Conservation (phyloP, 2,329 filamentous ascomycete genomes). For the Cordyceps tenuipes region DNA sequence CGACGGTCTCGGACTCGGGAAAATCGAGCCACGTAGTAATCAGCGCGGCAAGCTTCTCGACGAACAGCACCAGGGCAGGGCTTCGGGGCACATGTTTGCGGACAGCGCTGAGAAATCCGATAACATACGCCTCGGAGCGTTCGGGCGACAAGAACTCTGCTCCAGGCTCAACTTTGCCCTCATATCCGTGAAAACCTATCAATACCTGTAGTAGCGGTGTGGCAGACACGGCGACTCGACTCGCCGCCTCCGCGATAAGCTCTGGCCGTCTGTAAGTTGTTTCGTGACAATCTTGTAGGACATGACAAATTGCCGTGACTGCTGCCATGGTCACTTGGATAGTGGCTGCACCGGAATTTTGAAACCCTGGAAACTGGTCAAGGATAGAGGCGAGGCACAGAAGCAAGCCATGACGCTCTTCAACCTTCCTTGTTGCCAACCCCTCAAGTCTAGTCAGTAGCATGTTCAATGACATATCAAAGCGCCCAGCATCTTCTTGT, state of each 20-base stretch:
- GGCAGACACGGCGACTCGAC: constrained; percentile 47
- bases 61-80: constrained; percentile 16
- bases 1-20: constrained; percentile 42
- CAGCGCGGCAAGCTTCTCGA: constrained; percentile 23
- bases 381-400: constrained; percentile 53
- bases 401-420: constrained; percentile 61
- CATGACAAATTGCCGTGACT: constrained; percentile 20
- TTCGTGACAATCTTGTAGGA: constrained; percentile 33
- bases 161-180: constrained; percentile 16
- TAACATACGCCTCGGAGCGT: constrained; percentile 15
- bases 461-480: constrained; percentile 26
- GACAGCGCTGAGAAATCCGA: constrained; percentile 17
- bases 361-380: constrained; percentile 34
- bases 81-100: constrained; percentile 7
- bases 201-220: constrained; percentile 39
- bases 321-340: constrained; percentile 22
- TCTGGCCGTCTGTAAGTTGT: constrained; percentile 52
- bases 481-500: background rate
- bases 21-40: constrained; percentile 40
- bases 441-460: constrained; percentile 36
- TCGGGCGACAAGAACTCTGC: constrained; percentile 19
- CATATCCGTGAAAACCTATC: constrained; percentile 15
- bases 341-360: constrained; percentile 15
- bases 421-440: constrained; percentile 49
- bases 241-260: constrained; percentile 53